Base-by-base conservation (phyloP, 2,329 filamentous ascomycete genomes). In the Aspergillus hortae region DNA sequence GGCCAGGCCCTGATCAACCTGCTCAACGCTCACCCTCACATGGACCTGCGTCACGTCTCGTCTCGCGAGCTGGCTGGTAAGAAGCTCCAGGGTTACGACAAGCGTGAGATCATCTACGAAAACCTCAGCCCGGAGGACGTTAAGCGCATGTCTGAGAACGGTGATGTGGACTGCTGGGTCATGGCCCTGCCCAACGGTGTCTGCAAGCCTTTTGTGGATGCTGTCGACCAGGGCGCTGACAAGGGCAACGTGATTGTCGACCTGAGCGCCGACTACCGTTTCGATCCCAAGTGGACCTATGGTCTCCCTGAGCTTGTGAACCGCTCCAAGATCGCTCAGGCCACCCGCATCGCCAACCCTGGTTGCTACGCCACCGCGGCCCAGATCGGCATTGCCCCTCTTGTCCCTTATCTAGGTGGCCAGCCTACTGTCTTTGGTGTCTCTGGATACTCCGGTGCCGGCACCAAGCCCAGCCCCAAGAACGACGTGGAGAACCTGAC, bases 141-240 rank as follows among this genome's bases (percentile, higher is more conserved):
- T 11, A 84, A 85, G 57, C 81, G 85, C 52, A 90, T 97, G 83
- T 89, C 94, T 56, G 86, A 88, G 68, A 84, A 87, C 30, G 88
- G 89, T 47, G 84, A 92, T 64, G 86, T 97, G 46, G 92, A 97
- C 76, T 94, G 89, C 75, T 97, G 92, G 92, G 89, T 97, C 42
- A 94, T 97, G 89, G 94, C 94, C 33, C 84, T 97, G 27, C 94
- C 92, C 42, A 99, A 97, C 67, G 89, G 90, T 55, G 90, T 96
- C 46, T 96, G 90, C 83, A 89, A 91, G 75, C 92, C 94, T 0
- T 99, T 88, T 61, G 88, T 97, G 9, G 90, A 97, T 58, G 92
- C 92, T 6, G 83, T 97, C 48, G 83, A 92, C 62, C 81, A 87
- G 65, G 83, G 81, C 30, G 84, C 84, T 52, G 81, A 83, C 48